Percentiles rank a stretch among this genome's conserved stretches.
Evolutionary conservation across 2,329 filamentous ascomycete species (phyloP).

Genomic region (Lachnum nothofagi): DNA sequence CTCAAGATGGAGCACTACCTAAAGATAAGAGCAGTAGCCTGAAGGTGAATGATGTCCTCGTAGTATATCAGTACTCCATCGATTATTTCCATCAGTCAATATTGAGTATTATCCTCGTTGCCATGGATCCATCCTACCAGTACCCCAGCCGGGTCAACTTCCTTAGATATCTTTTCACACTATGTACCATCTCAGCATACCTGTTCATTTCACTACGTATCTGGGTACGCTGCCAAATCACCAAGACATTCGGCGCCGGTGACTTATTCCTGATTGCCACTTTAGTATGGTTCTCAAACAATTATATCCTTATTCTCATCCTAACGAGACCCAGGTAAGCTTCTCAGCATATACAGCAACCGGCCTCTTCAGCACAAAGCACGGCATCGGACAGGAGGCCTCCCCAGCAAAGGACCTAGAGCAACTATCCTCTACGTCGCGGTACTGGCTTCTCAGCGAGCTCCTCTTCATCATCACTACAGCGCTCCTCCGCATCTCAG

Average conservation of each 20-base stretch:
- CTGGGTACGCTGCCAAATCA: background rate
- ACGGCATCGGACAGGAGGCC: conserved; percentile 2
- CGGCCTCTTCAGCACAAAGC: conserved; percentile 1
- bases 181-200: background rate
- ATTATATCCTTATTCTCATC: too few relatives aligned
- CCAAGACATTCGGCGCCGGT: background rate
- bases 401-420: background rate
- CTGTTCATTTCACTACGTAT: background rate
- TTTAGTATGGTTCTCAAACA: background rate
- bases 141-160: background rate
- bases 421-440: conserved; percentile 2
- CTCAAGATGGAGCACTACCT: too few relatives aligned
- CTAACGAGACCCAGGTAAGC: background rate
- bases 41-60: too few relatives aligned
- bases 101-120: too few relatives aligned
- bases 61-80: too few relatives aligned
- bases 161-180: background rate
- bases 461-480: conserved; percentile 38
- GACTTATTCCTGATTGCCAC: conserved; percentile 11
- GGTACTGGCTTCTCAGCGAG: conserved; percentile 13
- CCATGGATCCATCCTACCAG: background rate
- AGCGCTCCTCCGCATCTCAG: conserved; percentile 37
- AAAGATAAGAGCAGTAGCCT: too few relatives aligned
- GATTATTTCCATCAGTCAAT: too few relatives aligned
- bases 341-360: conserved; percentile 1